Percentiles rank a stretch among this genome's conserved stretches.
phyloP scores from a whole-genome alignment of 2,329 filamentous ascomycete genomes.

The Neonectria punicea region DNA sequence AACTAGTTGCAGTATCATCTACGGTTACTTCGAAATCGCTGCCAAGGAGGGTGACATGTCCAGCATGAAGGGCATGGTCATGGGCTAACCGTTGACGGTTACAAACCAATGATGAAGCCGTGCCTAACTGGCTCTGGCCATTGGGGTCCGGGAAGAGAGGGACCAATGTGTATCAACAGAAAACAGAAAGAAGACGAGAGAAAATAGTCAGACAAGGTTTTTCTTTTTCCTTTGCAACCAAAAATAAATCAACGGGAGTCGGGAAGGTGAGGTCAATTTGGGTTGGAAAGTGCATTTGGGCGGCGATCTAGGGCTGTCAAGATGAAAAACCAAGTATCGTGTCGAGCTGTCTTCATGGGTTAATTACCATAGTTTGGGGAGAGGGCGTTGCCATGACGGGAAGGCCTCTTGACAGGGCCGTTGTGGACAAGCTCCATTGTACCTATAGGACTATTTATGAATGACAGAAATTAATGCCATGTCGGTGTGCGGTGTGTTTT shows the following conservation, averaged over 20 bases:
- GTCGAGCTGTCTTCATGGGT: constrained; percentile 36
- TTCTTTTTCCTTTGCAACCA: constrained; percentile 38
- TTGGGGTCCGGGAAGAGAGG: constrained; percentile 29
- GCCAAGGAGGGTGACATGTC: constrained; percentile 97
- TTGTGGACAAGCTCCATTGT: constrained; percentile 31
- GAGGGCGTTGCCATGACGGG: constrained; percentile 25
- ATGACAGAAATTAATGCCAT: constrained; percentile 39
- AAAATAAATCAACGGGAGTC: constrained; percentile 39
- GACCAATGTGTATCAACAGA: constrained; percentile 43
- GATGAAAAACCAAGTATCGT: constrained; percentile 34
- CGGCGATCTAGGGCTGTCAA: constrained; percentile 38
- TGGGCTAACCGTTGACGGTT: constrained; percentile 62
- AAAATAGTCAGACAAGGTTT: constrained; percentile 44
- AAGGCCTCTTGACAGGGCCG: constrained; percentile 14
- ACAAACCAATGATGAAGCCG: constrained; percentile 30
- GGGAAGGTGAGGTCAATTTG: constrained; percentile 37
- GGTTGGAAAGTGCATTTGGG: constrained; percentile 38
- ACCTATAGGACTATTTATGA: constrained; percentile 39
- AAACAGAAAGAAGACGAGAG: constrained; percentile 37
- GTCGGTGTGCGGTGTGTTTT: neutral
- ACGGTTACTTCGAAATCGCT: constrained; percentile 99
- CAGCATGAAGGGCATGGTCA: constrained; percentile 80
- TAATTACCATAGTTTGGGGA: constrained; percentile 22
- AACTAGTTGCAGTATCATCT: constrained; percentile 82
- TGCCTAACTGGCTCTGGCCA: constrained; percentile 36